Evolutionary conservation across 306 rosid genomes (phyloP).

Genomic region (Arachis stenosperma): DNA sequence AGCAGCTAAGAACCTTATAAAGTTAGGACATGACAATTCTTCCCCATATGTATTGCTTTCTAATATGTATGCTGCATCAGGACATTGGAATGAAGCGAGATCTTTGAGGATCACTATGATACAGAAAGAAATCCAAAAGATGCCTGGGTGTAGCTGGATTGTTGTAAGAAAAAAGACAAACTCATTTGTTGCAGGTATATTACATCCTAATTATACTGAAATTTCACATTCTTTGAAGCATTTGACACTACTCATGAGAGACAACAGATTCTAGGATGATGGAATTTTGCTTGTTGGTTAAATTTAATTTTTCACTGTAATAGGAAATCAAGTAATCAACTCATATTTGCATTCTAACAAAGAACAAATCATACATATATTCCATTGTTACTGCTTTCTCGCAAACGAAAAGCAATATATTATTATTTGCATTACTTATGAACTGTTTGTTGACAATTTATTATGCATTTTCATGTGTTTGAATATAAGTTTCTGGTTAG

Average conservation of each 20-base stretch:
- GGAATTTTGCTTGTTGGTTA: constrained; percentile 24
- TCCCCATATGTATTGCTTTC: constrained; percentile 74
- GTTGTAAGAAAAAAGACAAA: constrained; percentile 56
- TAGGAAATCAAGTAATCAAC: constrained; percentile 9
- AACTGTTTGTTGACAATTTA: constrained; percentile 11
- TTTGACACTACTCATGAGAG: constrained; percentile 56
- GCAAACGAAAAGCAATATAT: background rate
- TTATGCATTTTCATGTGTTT: no score
- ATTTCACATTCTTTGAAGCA: constrained; percentile 53
- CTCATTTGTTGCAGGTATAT: constrained; percentile 56
- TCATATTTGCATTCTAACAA: constrained; percentile 27
- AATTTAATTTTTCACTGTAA: constrained; percentile 31
- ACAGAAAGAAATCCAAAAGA: constrained; percentile 64
- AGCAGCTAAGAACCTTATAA: constrained; percentile 69
- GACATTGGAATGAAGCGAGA: constrained; percentile 72
- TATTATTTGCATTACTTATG: constrained; percentile 12
- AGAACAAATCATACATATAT: constrained; percentile 19
- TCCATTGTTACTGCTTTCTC: background rate
- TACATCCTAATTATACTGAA: constrained; percentile 53
- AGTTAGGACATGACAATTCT: constrained; percentile 66
- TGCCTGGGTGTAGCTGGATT: constrained; percentile 86
- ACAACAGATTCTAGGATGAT: constrained; percentile 42
- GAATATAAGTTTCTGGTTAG: no score
- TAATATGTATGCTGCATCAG: constrained; percentile 69
- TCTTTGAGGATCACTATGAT: constrained; percentile 67